Percentiles rank a stretch among this genome's conserved stretches.
Evolutionary conservation across 2,329 filamentous ascomycete genomes (phyloP).

Genomic region (Didymella keratinophila): DNA sequence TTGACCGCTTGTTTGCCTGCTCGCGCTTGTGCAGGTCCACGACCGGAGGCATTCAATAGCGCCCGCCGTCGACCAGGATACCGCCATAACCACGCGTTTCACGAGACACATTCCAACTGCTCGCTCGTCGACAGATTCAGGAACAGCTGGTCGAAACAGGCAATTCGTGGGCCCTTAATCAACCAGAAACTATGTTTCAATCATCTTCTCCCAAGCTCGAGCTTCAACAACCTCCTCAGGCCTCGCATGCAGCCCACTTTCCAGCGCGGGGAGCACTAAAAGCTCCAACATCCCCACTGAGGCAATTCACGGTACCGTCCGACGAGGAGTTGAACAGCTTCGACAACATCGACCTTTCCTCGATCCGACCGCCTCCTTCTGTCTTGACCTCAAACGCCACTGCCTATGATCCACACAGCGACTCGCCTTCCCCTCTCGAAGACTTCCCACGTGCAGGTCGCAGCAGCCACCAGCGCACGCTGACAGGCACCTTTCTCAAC

Average conservation of each 20-base stretch:
- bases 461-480: conserved; percentile 42
- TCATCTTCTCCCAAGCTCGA: conserved; percentile 28
- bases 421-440: conserved; percentile 39
- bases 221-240: conserved; percentile 33
- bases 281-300: conserved; percentile 29
- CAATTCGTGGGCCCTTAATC: conserved; percentile 34
- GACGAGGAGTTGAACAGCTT: conserved; percentile 34
- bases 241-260: conserved; percentile 43
- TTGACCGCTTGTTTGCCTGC: conserved; percentile 22
- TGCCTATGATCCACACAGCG: conserved; percentile 46
- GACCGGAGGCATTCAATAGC: conserved; percentile 25
- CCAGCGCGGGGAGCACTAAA: conserved; percentile 37
- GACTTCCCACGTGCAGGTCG: conserved; percentile 32
- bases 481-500: conserved; percentile 50
- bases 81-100: conserved; percentile 35
- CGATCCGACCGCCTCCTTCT: conserved; percentile 46
- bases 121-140: conserved; percentile 24
- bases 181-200: conserved; percentile 31
- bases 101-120: conserved; percentile 32
- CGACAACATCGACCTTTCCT: conserved; percentile 45
- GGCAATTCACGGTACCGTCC: conserved; percentile 35
- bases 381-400: conserved; percentile 42
- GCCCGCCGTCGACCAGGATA: conserved; percentile 25
- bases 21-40: conserved; percentile 18
- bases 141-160: conserved; percentile 30